Percentiles rank a stretch among this genome's conserved stretches.
Conservation (phyloP, 306 rosid genomes). For the Rosa multiflora region DNA sequence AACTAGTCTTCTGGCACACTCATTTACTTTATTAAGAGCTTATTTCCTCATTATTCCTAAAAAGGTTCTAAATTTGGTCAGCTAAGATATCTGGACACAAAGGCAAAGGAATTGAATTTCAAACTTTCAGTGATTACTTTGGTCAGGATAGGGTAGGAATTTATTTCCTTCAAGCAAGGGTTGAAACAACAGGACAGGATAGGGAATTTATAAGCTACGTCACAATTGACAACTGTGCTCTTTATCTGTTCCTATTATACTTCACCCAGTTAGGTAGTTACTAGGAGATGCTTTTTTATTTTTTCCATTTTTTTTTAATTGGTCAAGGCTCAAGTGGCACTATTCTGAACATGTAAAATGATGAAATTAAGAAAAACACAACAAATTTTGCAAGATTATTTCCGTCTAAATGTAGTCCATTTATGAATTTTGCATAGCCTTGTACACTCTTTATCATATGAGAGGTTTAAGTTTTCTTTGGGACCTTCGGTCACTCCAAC, state of each 20-base stretch:
- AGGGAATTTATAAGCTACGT: not conserved
- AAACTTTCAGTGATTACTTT: not conserved
- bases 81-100: not conserved
- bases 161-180: not conserved
- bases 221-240: not conserved
- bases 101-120: not conserved
- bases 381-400: not conserved
- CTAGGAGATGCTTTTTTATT: not conserved
- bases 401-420: not conserved
- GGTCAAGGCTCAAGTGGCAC: not conserved
- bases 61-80: not conserved
- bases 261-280: not conserved
- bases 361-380: not conserved
- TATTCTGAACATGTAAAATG: not conserved
- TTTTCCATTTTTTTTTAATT: too few species aligned
- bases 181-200: not conserved
- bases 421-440: too few species aligned
- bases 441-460: not conserved
- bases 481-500: not conserved
- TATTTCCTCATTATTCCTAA: not conserved
- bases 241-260: not conserved
- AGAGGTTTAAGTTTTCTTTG: constrained; percentile 3
- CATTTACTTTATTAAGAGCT: not conserved
- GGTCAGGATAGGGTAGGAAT: not conserved
- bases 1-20: not conserved